These are phyloP conservation scores for Vanrija sp. DNA, from an alignment of 1,284 basidiomycete species.

Conservation along the genomic window DNA sequence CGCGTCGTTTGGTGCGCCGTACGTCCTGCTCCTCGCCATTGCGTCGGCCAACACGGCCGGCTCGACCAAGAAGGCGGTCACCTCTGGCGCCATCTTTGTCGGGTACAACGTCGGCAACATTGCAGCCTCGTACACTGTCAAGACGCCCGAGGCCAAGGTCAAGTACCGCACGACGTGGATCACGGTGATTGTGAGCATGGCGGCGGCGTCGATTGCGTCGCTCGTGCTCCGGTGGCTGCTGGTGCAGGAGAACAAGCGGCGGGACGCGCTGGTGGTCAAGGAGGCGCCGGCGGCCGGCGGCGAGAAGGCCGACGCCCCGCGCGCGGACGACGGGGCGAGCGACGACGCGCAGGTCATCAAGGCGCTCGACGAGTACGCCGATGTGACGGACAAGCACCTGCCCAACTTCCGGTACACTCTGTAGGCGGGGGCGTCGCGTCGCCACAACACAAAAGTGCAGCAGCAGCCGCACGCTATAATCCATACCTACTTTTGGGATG, in stretches of 20 bases:
- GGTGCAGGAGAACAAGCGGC: slow-evolving; percentile 39
- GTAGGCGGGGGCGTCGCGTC: slow-evolving; percentile 1
- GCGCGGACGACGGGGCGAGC: not conserved
- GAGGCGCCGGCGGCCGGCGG: not conserved
- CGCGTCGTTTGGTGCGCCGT: slow-evolving; percentile 52
- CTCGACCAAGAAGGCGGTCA: slow-evolving; percentile 52
- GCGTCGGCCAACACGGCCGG: slow-evolving; percentile 52
- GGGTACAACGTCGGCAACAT: slow-evolving; percentile 50
- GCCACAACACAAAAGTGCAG: too few relatives aligned
- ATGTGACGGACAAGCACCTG: slow-evolving; percentile 36
- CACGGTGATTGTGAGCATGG: slow-evolving; percentile 49
- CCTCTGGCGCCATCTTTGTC: slow-evolving; percentile 47
- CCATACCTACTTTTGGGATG: too few relatives aligned
- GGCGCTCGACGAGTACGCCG: slow-evolving; percentile 17
- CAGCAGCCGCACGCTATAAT: too few relatives aligned
- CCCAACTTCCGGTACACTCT: slow-evolving; percentile 34
- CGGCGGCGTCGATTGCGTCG: slow-evolving; percentile 30
- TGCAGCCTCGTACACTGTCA: slow-evolving; percentile 45
- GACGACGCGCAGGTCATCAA: slow-evolving; percentile 4
- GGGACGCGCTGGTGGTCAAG: slow-evolving; percentile 17
- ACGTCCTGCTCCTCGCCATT: slow-evolving; percentile 51
- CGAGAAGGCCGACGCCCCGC: not conserved
- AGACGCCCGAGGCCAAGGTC: slow-evolving; percentile 34
- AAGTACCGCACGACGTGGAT: slow-evolving; percentile 54
- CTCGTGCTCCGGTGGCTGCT: slow-evolving; percentile 41